These are phyloP conservation scores for Cylindrodendrum hubeiense DNA, from an alignment of 2,329 filamentous ascomycete genomes.

Conservation along the genomic window DNA sequence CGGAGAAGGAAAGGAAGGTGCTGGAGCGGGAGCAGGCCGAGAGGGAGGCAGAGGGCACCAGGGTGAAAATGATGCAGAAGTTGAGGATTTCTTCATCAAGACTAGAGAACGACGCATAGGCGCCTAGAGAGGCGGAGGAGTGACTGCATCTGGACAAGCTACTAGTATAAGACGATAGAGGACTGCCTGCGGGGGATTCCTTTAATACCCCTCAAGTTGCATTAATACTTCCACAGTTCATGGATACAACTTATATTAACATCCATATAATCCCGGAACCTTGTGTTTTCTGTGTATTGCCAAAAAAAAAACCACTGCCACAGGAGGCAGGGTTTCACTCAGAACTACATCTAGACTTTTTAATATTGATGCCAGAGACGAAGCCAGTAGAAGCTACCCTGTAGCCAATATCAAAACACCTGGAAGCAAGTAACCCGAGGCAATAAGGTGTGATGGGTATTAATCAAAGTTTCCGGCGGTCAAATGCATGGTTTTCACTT, in stretches of 20 bases:
- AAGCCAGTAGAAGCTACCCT: background rate
- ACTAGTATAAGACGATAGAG: background rate
- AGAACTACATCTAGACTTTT: no score
- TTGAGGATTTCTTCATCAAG: slow-evolving; percentile 50
- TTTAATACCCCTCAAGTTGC: background rate
- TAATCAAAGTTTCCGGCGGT: no score
- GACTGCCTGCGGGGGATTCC: background rate
- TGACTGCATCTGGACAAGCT: background rate
- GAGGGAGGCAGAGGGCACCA: slow-evolving; percentile 53
- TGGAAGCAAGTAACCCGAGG: background rate
- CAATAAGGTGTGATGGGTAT: background rate
- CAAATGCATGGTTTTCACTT: no score
- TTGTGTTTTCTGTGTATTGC: no score
- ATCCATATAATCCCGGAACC: background rate
- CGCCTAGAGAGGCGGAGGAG: slow-evolving; percentile 3
- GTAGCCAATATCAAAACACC: background rate
- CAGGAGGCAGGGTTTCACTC: no score
- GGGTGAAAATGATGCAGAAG: slow-evolving; percentile 54
- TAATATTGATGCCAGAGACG: no score
- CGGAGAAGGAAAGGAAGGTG: slow-evolving; percentile 63
- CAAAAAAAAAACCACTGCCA: no score
- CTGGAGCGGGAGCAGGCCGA: slow-evolving; percentile 53
- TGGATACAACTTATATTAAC: background rate
- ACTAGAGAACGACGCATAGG: slow-evolving; percentile 38
- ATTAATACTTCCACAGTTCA: background rate